These are phyloP conservation scores for Marchantia polymorpha DNA, from an alignment of 225 moss, liverwort and hornwort genomes.

Conservation along the genomic window DNA sequence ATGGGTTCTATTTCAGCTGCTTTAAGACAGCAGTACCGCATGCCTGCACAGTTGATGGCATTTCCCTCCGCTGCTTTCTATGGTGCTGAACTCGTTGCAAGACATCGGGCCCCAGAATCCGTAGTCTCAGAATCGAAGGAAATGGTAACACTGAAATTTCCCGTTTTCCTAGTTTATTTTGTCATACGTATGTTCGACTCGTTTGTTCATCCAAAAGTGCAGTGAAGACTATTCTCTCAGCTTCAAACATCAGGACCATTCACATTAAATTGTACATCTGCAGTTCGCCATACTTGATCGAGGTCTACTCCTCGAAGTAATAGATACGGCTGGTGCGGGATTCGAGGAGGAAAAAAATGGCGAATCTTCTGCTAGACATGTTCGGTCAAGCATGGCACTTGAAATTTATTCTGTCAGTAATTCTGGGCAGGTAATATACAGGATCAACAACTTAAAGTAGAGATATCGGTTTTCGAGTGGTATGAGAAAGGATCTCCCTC, in stretches of 20 bases:
- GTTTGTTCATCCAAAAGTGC: neutral
- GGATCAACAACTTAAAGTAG: neutral
- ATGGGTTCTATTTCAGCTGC: conserved; percentile 31
- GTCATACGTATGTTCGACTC: neutral
- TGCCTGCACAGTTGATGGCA: conserved; percentile 45
- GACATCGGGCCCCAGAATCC: conserved; percentile 1
- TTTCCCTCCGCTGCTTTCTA: conserved; percentile 50
- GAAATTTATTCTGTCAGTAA: conserved; percentile 41
- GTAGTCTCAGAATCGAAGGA: neutral
- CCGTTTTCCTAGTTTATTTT: neutral
- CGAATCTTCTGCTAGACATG: conserved; percentile 15
- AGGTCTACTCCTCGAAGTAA: conserved; percentile 38
- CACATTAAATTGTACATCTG: neutral
- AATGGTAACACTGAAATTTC: conserved; percentile 12
- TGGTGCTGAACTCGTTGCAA: conserved; percentile 36
- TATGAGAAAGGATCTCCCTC: too few relatives aligned
- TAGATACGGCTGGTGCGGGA: conserved; percentile 48
- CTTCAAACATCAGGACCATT: neutral
- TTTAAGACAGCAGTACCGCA: conserved; percentile 45
- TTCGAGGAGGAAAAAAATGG: conserved; percentile 45
- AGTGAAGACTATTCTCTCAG: neutral
- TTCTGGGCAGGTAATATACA: conserved; percentile 31
- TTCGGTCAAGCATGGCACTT: conserved; percentile 17
- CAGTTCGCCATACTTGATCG: conserved; percentile 29
- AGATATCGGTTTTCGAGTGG: neutral